Percentiles rank a stretch among this genome's conserved stretches.
phyloP scores from a whole-genome alignment of 176 grass and related monocot genomes.

The Secale cereale region DNA sequence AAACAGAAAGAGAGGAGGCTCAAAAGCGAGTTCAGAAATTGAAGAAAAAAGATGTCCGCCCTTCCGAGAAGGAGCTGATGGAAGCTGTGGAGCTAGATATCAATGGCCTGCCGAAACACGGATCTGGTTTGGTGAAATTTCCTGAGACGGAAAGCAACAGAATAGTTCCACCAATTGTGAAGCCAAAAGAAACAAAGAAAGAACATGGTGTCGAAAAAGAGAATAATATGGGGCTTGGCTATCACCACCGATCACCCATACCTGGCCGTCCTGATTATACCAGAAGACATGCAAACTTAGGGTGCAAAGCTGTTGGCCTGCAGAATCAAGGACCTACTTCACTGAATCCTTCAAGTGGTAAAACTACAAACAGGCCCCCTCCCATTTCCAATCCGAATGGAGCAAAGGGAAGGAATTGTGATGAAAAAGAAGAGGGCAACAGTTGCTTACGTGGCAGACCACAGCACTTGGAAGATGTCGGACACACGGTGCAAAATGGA shows the following conservation, averaged over 20 bases:
- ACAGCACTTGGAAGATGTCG: constrained; percentile 6
- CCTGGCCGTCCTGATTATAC: constrained; percentile 27
- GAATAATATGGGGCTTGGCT: constrained; percentile 20
- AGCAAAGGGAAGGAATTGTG: constrained; percentile 13
- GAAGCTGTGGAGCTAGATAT: constrained; percentile 53
- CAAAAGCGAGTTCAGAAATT: constrained; percentile 36
- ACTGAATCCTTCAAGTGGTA: constrained; percentile 41
- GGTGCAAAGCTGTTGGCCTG: constrained; percentile 22
- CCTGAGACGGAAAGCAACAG: constrained; percentile 26
- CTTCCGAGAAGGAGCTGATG: constrained; percentile 29
- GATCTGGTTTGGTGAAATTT: constrained; percentile 32
- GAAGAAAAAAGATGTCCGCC: constrained; percentile 7
- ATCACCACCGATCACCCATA: constrained; percentile 9
- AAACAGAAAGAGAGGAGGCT: constrained; percentile 19
- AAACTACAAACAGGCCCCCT: constrained; percentile 41
- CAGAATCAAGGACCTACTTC: constrained; percentile 38
- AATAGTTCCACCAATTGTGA: constrained; percentile 25
- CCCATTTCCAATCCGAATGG: constrained; percentile 48
- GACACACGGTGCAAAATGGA: constrained; percentile 13
- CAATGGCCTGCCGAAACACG: constrained; percentile 48
- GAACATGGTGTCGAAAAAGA: constrained; percentile 38
- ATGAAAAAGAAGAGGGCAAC: constrained; percentile 34
- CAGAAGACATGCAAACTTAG: constrained; percentile 12
- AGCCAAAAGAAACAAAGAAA: constrained; percentile 17
- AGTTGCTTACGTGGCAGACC: constrained; percentile 13